Conservation (phyloP, 768 basidiomycete species). For the Pulveroboletus ravenelii region DNA sequence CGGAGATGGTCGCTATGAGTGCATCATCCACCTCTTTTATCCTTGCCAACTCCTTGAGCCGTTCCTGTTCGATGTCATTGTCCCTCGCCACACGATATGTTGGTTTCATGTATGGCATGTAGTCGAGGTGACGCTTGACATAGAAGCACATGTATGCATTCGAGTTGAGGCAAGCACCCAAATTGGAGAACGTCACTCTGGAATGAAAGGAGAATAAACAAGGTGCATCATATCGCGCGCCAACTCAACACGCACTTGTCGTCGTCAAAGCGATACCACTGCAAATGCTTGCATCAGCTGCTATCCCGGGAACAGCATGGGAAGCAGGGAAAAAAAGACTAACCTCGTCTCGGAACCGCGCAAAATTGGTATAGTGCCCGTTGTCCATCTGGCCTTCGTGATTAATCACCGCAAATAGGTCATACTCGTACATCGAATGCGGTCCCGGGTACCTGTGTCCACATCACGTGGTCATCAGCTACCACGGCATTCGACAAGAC, state of each 20-base stretch:
- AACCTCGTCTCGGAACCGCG: constrained; percentile 81
- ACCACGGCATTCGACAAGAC: neutral
- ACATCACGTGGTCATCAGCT: neutral
- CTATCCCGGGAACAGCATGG: neutral
- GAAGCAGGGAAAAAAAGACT: constrained; percentile 22
- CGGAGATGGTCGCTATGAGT: constrained; percentile 44
- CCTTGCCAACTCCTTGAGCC: constrained; percentile 48
- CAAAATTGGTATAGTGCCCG: constrained; percentile 90
- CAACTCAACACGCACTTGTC: constrained; percentile 60
- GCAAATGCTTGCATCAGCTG: neutral
- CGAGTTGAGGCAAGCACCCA: constrained; percentile 64
- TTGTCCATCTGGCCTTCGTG: constrained; percentile 94
- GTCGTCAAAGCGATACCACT: constrained; percentile 96
- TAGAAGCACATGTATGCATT: constrained; percentile 95
- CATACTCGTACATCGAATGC: constrained; percentile 76
- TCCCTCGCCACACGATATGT: constrained; percentile 65
- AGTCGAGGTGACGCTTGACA: constrained; percentile 84
- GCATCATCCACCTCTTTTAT: constrained; percentile 64
- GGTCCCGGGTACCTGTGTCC: constrained; percentile 46
- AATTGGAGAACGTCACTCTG: constrained; percentile 68
- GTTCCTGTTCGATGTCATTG: constrained; percentile 56
- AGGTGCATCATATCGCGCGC: too few relatives aligned
- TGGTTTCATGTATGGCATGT: constrained; percentile 65
- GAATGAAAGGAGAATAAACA: neutral
- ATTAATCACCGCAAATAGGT: constrained; percentile 89